phyloP scores from a whole-genome alignment of 768 basidiomycete genomes.

The Omphalotus guepiniiformis region DNA sequence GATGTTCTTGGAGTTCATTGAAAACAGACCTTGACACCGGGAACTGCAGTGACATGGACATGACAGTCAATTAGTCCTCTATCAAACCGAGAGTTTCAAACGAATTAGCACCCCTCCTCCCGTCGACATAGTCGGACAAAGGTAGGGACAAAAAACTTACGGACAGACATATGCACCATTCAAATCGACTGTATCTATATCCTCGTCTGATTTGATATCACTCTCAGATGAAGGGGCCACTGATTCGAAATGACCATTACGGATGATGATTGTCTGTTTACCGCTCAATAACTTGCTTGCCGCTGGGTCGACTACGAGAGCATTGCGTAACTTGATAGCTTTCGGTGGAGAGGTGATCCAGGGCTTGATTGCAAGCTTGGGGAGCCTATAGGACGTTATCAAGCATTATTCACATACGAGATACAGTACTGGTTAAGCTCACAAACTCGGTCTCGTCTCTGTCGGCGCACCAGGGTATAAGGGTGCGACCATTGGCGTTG shows the following conservation, averaged over 20 bases:
- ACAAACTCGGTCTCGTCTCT: slow-evolving; percentile 5
- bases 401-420: neutral
- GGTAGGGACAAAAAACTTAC: slow-evolving; percentile 15
- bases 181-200: slow-evolving; percentile 23
- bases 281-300: slow-evolving; percentile 20
- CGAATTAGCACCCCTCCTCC: too few species aligned
- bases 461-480: slow-evolving; percentile 11
- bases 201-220: slow-evolving; percentile 4
- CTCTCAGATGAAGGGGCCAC: slow-evolving; percentile 12
- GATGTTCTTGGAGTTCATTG: too few species aligned
- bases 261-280: slow-evolving; percentile 21
- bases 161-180: slow-evolving; percentile 35
- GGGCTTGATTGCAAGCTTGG: slow-evolving; percentile 30
- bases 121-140: too few species aligned
- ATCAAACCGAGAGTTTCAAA: neutral
- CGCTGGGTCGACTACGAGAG: slow-evolving; percentile 28
- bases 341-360: slow-evolving; percentile 25
- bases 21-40: slow-evolving; percentile 25
- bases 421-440: neutral
- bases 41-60: slow-evolving; percentile 38
- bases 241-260: slow-evolving; percentile 24
- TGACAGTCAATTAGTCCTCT: slow-evolving; percentile 42
- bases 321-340: slow-evolving; percentile 27
- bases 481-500: too few species aligned
- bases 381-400: slow-evolving; percentile 15